Evolutionary conservation across 352 stramenopile genomes (phyloP).

Genomic region (Phytophthora nicotianae): DNA sequence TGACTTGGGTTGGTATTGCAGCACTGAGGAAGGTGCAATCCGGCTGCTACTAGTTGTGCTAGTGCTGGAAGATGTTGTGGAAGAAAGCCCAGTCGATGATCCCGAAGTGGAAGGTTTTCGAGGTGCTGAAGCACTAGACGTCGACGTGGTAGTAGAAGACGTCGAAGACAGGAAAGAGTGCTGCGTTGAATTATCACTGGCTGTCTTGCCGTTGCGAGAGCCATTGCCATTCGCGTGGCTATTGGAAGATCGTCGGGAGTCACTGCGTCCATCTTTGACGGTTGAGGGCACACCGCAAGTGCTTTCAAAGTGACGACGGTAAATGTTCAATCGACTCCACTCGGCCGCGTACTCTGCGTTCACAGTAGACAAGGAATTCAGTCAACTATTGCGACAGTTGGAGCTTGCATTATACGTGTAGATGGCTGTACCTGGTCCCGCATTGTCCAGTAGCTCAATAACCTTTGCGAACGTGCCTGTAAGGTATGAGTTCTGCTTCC

Average conservation of each 20-base stretch:
- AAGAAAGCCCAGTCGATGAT: conserved; percentile 12
- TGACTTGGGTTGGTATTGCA: conserved; percentile 80
- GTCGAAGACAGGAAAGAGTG: conserved; percentile 32
- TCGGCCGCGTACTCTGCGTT: conserved; percentile 65
- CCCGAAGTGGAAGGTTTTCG: conserved; percentile 23
- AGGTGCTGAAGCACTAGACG: conserved; percentile 15
- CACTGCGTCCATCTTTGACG: conserved; percentile 41
- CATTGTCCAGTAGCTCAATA: conserved; percentile 70
- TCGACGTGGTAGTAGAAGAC: conserved; percentile 20
- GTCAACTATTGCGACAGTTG: conserved; percentile 8
- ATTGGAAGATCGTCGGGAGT: conserved; percentile 19
- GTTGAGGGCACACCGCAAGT: conserved; percentile 66
- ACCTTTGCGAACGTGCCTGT: conserved; percentile 62
- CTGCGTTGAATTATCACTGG: conserved; percentile 17
- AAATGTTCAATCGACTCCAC: conserved; percentile 80
- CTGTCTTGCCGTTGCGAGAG: conserved; percentile 16
- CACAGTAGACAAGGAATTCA: not conserved
- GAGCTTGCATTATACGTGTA: not conserved
- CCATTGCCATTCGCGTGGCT: conserved; percentile 19
- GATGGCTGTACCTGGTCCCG: conserved; percentile 47
- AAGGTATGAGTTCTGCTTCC: conserved; percentile 75
- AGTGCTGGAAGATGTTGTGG: conserved; percentile 23
- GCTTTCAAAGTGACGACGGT: conserved; percentile 80
- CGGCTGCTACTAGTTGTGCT: conserved; percentile 16
- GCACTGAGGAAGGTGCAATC: conserved; percentile 39